Evolutionary conservation across 2,329 filamentous ascomycete genomes (phyloP), one percentile per base, ranked within the genome.

Genomic region (Westerdykella ornata): DNA sequence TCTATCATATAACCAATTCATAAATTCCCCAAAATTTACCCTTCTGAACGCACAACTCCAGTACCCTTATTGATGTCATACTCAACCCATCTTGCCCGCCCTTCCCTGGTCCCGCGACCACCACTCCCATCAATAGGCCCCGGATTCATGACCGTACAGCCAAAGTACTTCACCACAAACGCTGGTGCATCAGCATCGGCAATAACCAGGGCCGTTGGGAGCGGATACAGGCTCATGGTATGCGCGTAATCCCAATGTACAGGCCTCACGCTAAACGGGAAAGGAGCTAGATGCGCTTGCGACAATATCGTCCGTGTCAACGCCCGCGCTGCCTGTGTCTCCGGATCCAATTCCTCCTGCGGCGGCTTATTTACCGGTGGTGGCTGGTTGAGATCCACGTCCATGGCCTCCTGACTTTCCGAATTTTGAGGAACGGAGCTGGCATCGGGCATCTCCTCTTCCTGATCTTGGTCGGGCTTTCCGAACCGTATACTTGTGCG

Each of bases 121-220:
- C 62, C 63, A 38, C 58, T 62, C 43, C 63, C 66, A 26, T 94
- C 74, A 37, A 98, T 66, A 37, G 77, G 75, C 5, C 88, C 88
- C 0, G 92, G 89, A 62, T 98, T 98, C 77, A 98, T 82, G 26
- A 96, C 89, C 68, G 92, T 86, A 59, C 92, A 97, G 0, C 89
- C 90, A 66, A 95, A 90, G 59, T 97, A 97, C 12, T 86, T 94
- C 49, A 96, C 72, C 40, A 84, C 84, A 58, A 95, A 98, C 0
- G 88, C 76, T 12, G 85, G 82, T 8, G 84, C 82, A 32, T 89
- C 86, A 0, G 84, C 73, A 67, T 98, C 92, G 2, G 88, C 82
- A 3, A 98, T 68, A 13, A 94, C 78, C 57, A 97, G 72, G 1
- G 85, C 81, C 15, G 86, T 90, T 2, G 92, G 92, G 19, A 97